Evolutionary conservation across 2,329 filamentous ascomycete genomes (phyloP).

Genomic region (Aspergillus caelatus): DNA sequence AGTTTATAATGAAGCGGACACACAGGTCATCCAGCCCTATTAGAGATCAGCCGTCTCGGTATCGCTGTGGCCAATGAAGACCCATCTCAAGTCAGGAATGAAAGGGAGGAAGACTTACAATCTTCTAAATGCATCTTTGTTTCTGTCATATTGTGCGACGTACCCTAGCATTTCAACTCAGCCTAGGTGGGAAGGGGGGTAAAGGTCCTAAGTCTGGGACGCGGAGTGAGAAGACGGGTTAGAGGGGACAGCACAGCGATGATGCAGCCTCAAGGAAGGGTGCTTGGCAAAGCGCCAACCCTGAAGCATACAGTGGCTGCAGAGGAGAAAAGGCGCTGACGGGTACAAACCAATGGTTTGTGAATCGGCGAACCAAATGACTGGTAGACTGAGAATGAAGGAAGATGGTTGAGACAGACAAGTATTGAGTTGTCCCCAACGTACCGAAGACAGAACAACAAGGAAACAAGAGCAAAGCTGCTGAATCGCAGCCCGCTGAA

Average conservation of each 20-base stretch:
- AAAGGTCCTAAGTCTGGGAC: conserved; percentile 24
- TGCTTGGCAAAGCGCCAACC: conserved; percentile 30
- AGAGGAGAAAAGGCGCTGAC: conserved; percentile 3
- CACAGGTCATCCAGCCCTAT: conserved; percentile 95
- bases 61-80: neutral
- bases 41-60: conserved; percentile 25
- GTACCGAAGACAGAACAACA: neutral
- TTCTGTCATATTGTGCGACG: conserved; percentile 68
- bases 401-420: conserved; percentile 2
- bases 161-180: conserved; percentile 63
- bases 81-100: neutral
- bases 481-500: neutral
- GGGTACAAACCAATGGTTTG: conserved; percentile 10
- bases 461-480: neutral
- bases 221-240: conserved; percentile 22
- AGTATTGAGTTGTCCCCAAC: conserved; percentile 1
- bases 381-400: neutral
- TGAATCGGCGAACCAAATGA: conserved; percentile 7
- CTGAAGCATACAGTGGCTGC: conserved; percentile 23
- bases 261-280: conserved; percentile 31
- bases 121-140: conserved; percentile 86
- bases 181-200: conserved; percentile 18
- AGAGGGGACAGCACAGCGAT: conserved; percentile 22
- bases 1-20: conserved; percentile 96
- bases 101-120: conserved; percentile 59